Conservation (phyloP, 2,329 filamentous ascomycete species). For the Claviceps pazoutovae region DNA sequence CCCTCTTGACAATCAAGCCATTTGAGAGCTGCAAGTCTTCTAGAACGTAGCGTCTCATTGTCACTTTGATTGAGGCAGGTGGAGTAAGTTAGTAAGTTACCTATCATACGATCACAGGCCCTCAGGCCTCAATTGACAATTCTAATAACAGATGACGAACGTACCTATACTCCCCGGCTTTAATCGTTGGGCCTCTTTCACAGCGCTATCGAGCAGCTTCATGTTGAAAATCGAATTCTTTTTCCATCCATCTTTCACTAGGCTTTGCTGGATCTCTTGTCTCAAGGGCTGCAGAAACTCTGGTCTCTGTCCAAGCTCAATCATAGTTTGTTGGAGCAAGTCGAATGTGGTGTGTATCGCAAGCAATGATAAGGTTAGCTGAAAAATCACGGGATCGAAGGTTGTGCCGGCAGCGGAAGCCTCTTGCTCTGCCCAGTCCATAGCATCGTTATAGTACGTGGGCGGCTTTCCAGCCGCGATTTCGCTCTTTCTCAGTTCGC, state of each 20-base stretch:
- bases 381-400: conserved; percentile 7
- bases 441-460: conserved; percentile 28
- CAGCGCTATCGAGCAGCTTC: conserved; percentile 33
- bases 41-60: background rate
- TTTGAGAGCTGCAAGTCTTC: conserved; percentile 9
- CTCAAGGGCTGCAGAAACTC: conserved; percentile 24
- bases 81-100: background rate
- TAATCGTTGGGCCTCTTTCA: conserved; percentile 35
- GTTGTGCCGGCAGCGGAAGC: conserved; percentile 21
- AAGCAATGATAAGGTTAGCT: conserved; percentile 25
- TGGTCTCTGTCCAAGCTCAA: conserved; percentile 25
- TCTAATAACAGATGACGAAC: background rate
- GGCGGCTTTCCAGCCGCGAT: conserved; percentile 20
- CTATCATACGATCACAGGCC: no score
- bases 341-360: conserved; percentile 40
- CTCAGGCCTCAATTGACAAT: background rate
- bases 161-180: conserved; percentile 14
- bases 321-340: conserved; percentile 9
- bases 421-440: conserved; percentile 42
- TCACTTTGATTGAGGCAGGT: background rate
- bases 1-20: conserved; percentile 11
- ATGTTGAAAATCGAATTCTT: conserved; percentile 30
- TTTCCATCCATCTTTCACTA: conserved; percentile 22
- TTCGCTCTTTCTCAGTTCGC: conserved; percentile 22
- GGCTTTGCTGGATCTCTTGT: conserved; percentile 21